Evolutionary conservation across 73 alveolate genomes (phyloP).

Genomic region (Uronychia setigera): DNA sequence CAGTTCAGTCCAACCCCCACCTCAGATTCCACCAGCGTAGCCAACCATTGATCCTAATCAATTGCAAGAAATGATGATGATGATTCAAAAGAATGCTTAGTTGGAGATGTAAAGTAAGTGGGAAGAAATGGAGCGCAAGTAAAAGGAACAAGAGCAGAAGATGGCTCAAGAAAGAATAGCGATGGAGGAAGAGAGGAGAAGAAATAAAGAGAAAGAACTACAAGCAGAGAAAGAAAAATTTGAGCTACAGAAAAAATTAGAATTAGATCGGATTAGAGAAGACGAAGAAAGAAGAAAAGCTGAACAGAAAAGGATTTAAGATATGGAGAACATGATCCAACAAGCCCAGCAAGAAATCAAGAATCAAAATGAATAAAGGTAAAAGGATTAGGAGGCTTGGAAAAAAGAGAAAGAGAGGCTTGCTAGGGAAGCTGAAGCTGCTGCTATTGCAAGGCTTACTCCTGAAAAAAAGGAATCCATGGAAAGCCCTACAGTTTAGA

Average conservation of each 20-base stretch:
- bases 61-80: slow-evolving; percentile 22
- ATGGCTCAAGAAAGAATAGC: neutral
- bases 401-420: neutral
- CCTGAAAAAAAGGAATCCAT: neutral
- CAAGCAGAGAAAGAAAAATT: neutral
- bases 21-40: neutral
- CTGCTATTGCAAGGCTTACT: neutral
- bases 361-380: neutral
- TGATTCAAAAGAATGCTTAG: slow-evolving; percentile 15
- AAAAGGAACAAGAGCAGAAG: slow-evolving; percentile 23
- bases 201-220: neutral
- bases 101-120: slow-evolving; percentile 25
- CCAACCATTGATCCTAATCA: slow-evolving; percentile 7
- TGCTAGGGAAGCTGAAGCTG: neutral
- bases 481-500: too few relatives aligned
- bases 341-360: neutral
- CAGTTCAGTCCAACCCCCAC: too few relatives aligned
- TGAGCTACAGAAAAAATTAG: neutral
- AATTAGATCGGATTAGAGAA: neutral
- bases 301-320: neutral
- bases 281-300: neutral
- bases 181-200: neutral
- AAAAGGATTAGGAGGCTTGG: neutral
- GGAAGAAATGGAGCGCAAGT: slow-evolving; percentile 42
- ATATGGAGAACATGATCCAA: neutral